A percentile compares a stretch with the other conserved stretches of the same genome.
phyloP scores from a whole-genome alignment of 306 rosid genomes.

The Comarum palustre region DNA sequence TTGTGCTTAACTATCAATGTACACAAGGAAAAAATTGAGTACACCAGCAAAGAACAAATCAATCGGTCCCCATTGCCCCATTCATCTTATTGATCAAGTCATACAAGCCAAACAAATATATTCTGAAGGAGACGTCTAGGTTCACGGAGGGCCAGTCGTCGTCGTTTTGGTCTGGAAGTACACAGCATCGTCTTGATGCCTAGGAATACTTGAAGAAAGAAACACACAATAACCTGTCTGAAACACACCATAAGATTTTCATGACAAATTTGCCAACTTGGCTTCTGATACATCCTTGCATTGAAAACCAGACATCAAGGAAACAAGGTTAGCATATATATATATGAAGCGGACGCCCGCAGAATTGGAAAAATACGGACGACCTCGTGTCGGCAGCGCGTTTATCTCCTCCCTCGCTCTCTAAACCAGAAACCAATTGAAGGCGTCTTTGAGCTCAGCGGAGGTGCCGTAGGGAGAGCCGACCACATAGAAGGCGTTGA shows the following conservation, averaged over 20 bases:
- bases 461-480: slow-evolving; percentile 42
- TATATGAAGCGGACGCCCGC: too few species aligned
- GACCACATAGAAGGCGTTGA: slow-evolving; percentile 60
- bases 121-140: too few species aligned
- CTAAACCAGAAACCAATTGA: too few species aligned
- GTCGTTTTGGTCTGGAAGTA: too few species aligned
- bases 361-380: too few species aligned
- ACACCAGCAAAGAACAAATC: not conserved
- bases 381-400: too few species aligned
- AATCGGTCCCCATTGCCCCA: not conserved
- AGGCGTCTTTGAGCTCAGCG: slow-evolving; percentile 72
- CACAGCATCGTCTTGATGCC: too few species aligned
- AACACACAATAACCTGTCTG: too few species aligned
- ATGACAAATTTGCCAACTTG: slow-evolving; percentile 23
- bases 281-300: slow-evolving; percentile 23
- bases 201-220: too few species aligned
- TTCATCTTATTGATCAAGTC: not conserved
- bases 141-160: too few species aligned
- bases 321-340: slow-evolving; percentile 24
- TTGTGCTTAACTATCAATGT: not conserved
- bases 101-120: too few species aligned
- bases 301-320: slow-evolving; percentile 14
- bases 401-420: too few species aligned
- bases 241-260: slow-evolving; percentile 2
- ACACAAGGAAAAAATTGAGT: not conserved